These are phyloP conservation scores for Ogataea zsoltii DNA, from an alignment of 805 yeast species.

Conservation along the genomic window DNA sequence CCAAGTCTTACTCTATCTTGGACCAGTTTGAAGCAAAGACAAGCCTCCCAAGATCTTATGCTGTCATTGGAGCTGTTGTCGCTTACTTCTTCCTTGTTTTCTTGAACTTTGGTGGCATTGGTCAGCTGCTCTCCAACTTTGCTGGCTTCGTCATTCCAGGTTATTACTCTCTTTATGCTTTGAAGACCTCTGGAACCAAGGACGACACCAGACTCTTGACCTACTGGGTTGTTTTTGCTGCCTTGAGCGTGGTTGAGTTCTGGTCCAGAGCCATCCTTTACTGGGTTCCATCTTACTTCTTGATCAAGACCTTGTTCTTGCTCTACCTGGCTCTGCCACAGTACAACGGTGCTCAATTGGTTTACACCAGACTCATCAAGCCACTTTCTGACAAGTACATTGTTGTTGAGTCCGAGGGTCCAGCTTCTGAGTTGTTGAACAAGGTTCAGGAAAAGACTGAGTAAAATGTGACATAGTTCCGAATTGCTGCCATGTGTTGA, in stretches of 20 bases:
- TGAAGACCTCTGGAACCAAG: conserved; percentile 62
- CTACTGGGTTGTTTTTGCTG: conserved; percentile 98
- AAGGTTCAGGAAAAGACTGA: conserved; percentile 51
- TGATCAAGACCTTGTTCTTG: conserved; percentile 85
- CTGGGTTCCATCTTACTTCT: conserved; percentile 97
- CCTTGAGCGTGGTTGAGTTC: conserved; percentile 87
- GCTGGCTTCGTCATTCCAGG: conserved; percentile 92
- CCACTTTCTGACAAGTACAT: conserved; percentile 59
- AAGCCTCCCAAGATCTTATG: conserved; percentile 80
- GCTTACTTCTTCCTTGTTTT: conserved; percentile 77
- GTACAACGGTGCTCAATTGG: conserved; percentile 78
- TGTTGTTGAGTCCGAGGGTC: conserved; percentile 21
- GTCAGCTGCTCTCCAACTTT: conserved; percentile 88
- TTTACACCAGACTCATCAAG: conserved; percentile 64
- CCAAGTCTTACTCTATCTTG: conserved; percentile 30
- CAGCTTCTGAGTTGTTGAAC: conserved; percentile 39
- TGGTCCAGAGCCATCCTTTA: conserved; percentile 92
- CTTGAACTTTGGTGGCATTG: conserved; percentile 91
- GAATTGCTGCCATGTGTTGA: not conserved
- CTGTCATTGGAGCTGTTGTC: conserved; percentile 62
- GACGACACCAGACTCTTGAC: conserved; percentile 91
- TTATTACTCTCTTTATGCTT: conserved; percentile 81
- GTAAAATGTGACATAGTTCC: too few relatives aligned
- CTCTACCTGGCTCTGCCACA: conserved; percentile 86
- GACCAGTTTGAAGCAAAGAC: conserved; percentile 45